Evolutionary conservation across 2,329 filamentous ascomycete genomes (phyloP), one percentile per base, ranked within the genome.

Genomic region (Akanthomyces lecanii): DNA sequence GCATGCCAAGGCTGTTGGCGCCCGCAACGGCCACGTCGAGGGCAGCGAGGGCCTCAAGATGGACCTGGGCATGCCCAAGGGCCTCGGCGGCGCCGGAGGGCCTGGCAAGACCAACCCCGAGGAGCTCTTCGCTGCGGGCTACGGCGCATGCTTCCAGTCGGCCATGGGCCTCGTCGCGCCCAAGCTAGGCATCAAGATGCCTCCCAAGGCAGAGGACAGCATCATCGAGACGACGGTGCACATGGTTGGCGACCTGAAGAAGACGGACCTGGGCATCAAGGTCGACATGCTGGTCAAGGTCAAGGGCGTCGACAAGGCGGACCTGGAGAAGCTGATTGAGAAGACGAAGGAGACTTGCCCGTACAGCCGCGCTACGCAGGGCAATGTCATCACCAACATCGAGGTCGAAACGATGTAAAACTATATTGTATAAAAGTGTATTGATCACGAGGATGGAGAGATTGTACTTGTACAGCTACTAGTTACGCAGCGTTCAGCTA

Each of bases 101-200:
- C 64, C 61, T 40, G 72, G 76, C 63, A 80, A 79, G 68, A 79
- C 78, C 7, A 81, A 78, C 65, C 77, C 76, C 1, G 78, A 81
- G 69, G 78, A 81, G 65, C 74, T 81, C 2, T 80, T 80, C 64
- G 77, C 78, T 1, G 78, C 78, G 0, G 78, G 78, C 25, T 80
- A 79, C 64, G 79, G 78, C 30, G 77, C 78, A 10, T 81, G 78
- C 66, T 80, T 79, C 67, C 78, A 80, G 66, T 74, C 72, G 36
- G 77, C 78, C 7, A 80, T 81, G 79, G 78, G 77, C 65, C 75
- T 77, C 2, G 70, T 73, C 3, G 78, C 79, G 0, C 69, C 74
- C 16, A 69, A 68, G 21, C 59, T 80, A 61, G 75, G 75, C 42
- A 69, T 81, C 50, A 74, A 73, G 57, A 76, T 80, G 73, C 77